Conservation (phyloP, 176 grass and related monocot genomes). For the Miscanthus lutarioriparius region DNA sequence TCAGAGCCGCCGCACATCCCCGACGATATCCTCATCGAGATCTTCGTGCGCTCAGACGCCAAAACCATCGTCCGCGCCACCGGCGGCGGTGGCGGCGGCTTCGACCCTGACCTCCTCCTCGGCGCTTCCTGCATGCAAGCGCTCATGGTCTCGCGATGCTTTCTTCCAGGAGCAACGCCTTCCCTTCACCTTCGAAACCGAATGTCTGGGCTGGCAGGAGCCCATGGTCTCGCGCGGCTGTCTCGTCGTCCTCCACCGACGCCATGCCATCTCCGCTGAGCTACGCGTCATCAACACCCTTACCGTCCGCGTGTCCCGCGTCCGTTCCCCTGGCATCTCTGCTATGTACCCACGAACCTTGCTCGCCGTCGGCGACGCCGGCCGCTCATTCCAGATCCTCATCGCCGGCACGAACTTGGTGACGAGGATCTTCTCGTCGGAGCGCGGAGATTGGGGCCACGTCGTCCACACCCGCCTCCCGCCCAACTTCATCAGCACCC, state of each 20-base stretch:
- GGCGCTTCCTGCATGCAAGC: constrained; percentile 4
- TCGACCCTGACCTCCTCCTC: not conserved
- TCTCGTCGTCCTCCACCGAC: not conserved
- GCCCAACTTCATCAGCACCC: not conserved
- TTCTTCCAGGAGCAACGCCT: not conserved
- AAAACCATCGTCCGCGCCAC: not conserved
- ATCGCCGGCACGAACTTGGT: not conserved
- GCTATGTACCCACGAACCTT: not conserved
- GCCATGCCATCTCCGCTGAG: not conserved
- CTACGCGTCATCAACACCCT: constrained; percentile 27
- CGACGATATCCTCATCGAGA: constrained; percentile 14
- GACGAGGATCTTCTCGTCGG: not conserved
- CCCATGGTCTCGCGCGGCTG: not conserved
- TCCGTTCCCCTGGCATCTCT: not conserved
- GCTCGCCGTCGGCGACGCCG: not conserved
- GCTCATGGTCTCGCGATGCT: not conserved
- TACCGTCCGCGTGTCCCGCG: not conserved
- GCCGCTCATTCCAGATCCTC: constrained; percentile 18
- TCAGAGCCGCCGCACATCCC: not conserved
- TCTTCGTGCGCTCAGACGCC: not conserved
- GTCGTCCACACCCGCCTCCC: not conserved
- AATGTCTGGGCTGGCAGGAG: not conserved
- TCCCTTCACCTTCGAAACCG: not conserved
- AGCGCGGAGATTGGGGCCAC: not conserved
- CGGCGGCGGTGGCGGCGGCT: not conserved